phyloP scores from a whole-genome alignment of 495 filamentous ascomycete species.

The Lophium mytilinum region DNA sequence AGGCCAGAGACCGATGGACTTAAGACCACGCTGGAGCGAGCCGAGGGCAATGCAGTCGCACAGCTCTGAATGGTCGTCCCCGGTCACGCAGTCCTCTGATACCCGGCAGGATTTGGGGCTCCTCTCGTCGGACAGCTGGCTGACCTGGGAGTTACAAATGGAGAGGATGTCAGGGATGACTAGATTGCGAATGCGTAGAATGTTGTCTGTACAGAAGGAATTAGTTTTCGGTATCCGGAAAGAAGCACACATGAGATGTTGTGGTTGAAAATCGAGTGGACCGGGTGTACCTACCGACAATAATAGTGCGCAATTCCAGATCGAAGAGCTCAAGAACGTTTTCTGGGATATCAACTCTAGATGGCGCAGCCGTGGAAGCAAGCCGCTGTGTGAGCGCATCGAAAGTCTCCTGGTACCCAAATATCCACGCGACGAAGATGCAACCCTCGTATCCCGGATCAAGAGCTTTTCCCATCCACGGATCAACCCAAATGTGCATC shows the following conservation, averaged over 20 bases:
- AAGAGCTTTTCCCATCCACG: not conserved
- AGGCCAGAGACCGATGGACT: not conserved
- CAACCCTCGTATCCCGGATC: not conserved
- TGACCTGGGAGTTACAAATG: not conserved
- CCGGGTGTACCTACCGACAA: not conserved
- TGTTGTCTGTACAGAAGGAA: not conserved
- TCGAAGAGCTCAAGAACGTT: not conserved
- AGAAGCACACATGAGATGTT: no score
- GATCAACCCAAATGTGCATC: not conserved
- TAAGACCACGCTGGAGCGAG: not conserved
- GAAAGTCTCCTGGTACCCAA: not conserved
- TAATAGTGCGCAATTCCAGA: not conserved
- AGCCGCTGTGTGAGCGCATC: not conserved
- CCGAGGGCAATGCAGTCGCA: not conserved
- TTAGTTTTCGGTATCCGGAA: not conserved
- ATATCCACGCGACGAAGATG: not conserved
- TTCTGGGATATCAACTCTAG: not conserved
- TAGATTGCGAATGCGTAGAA: not conserved
- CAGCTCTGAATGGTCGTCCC: not conserved
- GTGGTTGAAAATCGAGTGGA: not conserved
- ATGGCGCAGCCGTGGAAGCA: not conserved
- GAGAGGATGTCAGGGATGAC: not conserved
- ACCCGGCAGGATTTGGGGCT: not conserved
- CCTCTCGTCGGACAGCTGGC: not conserved
- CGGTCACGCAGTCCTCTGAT: not conserved